Evolutionary conservation across 179 eudicot genomes (phyloP).

Genomic region (Nepenthes alata): DNA sequence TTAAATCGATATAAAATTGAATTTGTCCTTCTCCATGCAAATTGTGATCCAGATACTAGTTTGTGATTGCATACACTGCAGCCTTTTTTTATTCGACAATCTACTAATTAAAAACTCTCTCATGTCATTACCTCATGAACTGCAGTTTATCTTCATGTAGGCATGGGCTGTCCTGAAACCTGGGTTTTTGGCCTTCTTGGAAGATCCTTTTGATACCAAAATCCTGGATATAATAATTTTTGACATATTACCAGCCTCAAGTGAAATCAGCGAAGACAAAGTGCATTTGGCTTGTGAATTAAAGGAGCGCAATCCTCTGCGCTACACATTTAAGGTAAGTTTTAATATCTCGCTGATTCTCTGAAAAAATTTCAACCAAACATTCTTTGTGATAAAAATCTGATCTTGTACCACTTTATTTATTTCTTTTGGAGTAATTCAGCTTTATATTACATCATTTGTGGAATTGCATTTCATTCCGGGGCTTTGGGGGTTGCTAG

Average conservation of each 20-base stretch:
- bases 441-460: too few relatives aligned
- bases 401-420: too few relatives aligned
- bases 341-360: too few relatives aligned
- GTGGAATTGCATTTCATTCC: too few relatives aligned
- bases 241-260: slow-evolving; percentile 75
- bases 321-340: slow-evolving; percentile 60
- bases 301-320: slow-evolving; percentile 72
- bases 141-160: slow-evolving; percentile 25
- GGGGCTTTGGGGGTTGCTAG: too few relatives aligned
- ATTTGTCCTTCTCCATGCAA: too few relatives aligned
- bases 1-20: too few relatives aligned
- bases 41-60: too few relatives aligned
- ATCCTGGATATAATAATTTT: slow-evolving; percentile 83
- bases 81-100: neutral
- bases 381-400: too few relatives aligned
- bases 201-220: slow-evolving; percentile 69
- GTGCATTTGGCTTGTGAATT: slow-evolving; percentile 69
- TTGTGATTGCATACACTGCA: neutral
- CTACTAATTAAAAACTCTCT: neutral
- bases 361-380: too few relatives aligned
- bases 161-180: slow-evolving; percentile 99
- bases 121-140: slow-evolving; percentile 5
- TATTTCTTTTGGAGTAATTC: too few relatives aligned
- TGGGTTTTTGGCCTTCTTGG: slow-evolving; percentile 88
- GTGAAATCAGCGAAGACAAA: slow-evolving; percentile 54